Conservation (phyloP, 768 basidiomycete genomes). For the Rickenella mellea region DNA sequence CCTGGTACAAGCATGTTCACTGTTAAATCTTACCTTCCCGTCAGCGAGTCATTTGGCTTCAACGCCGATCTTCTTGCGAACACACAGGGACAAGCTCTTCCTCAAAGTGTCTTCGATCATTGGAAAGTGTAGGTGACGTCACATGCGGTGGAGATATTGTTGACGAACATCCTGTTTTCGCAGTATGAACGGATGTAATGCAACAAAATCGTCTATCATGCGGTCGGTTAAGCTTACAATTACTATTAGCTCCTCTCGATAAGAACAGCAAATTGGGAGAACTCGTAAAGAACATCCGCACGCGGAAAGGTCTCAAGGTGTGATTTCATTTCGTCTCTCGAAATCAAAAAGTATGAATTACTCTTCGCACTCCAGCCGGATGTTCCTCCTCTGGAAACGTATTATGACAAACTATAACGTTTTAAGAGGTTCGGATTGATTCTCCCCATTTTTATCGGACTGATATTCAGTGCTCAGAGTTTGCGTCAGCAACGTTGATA, state of each 20-base stretch:
- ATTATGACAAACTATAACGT: slow-evolving; percentile 31
- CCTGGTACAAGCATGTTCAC: slow-evolving; percentile 44
- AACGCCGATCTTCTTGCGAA: slow-evolving; percentile 36
- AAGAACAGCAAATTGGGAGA: slow-evolving; percentile 28
- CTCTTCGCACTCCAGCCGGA: slow-evolving; percentile 18
- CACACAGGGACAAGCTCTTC: slow-evolving; percentile 44
- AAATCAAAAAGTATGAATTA: background rate
- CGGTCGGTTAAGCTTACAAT: background rate
- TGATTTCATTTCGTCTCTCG: background rate
- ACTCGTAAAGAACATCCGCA: slow-evolving; percentile 30
- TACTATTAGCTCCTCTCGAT: slow-evolving; percentile 19
- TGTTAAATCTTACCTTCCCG: slow-evolving; percentile 36
- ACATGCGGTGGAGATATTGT: no score
- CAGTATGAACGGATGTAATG: slow-evolving; percentile 13
- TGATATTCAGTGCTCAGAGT: no score
- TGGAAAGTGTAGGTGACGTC: no score
- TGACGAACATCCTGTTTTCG: no score
- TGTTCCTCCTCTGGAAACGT: slow-evolving; percentile 22
- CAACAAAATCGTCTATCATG: background rate
- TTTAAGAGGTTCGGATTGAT: no score
- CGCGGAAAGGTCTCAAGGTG: slow-evolving; percentile 33
- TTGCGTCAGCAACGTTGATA: no score
- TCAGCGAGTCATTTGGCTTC: slow-evolving; percentile 34
- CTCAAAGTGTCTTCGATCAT: slow-evolving; percentile 35
- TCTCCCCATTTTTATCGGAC: no score